Base-by-base conservation (phyloP, 768 basidiomycete species). In the Amanita rubescens region DNA sequence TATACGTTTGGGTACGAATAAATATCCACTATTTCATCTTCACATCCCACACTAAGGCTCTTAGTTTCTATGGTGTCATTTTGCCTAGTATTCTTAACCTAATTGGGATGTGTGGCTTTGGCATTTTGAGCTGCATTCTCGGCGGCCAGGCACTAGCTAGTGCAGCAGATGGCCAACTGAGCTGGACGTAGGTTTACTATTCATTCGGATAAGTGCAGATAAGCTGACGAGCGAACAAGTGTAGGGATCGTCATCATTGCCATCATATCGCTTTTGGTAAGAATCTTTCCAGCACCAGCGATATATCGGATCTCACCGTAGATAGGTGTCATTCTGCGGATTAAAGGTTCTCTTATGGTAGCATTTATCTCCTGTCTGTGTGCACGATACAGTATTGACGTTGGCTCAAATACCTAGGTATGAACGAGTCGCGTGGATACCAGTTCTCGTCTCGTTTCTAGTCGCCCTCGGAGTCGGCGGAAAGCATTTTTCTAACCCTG, bases 181-280 rank as follows among this genome's bases (percentile, higher is more conserved):
- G 69, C 58, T 76, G 74, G 73, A 68, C 67, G 75, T 76, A 51
- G 42, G 71, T 67, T 19, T 8, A n/a, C n/a, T n/a, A 30, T 20
- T 59, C 24, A 6, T 14, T 14, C 27, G 41, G 38, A 15, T 34
- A 34, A n/a, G 49, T 27, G 45, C 27, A n/a, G n/a, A n/a, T n/a
- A 48, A 27, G 25, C 38, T 15, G 14, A 41, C 19, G 24, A 33
- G n/a, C 33, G 45, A 24, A 15, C 56, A 24, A 87, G 85, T 48
- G 82, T 94, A 24, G 91, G 91, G 2, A 93, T 93, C 51, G 84
- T 90, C 30, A 81, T 94, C 48, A 82, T 92, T 38, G 77, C 79
- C 0, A 55, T 85, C 27, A 70, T 89, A 30, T 84, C 88, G 2
- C 77, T 93, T 27, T 56, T 85, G 20, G 75, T 85, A 45, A 75